Conservation (phyloP, 768 basidiomycete species). For the Suillus weaverae region DNA sequence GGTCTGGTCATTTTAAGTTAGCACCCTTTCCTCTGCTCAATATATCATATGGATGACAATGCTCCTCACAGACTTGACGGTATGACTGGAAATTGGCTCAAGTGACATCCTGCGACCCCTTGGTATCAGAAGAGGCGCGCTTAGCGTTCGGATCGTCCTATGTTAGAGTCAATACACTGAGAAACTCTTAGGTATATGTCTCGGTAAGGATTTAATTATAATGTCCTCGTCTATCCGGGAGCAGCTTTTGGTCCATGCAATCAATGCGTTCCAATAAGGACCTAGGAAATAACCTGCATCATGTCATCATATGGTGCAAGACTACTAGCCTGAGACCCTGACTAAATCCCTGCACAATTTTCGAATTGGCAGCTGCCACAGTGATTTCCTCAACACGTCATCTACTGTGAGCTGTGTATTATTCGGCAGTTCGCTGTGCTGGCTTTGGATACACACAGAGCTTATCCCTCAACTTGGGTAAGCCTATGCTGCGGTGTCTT, state of each 20-base stretch:
- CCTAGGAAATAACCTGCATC: too few species aligned
- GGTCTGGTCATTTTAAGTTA: slow-evolving; percentile 59
- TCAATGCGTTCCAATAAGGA: too few species aligned
- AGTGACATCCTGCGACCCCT: not conserved
- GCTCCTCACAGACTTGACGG: slow-evolving; percentile 44
- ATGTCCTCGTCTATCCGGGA: too few species aligned
- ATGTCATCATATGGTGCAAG: too few species aligned
- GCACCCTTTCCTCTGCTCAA: slow-evolving; percentile 17
- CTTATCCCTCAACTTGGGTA: not conserved
- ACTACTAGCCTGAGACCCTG: too few species aligned
- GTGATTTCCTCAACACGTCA: too few species aligned
- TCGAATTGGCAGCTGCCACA: not conserved
- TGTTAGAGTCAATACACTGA: not conserved
- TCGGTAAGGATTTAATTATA: too few species aligned
- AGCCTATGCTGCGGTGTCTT: not conserved
- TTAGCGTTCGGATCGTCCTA: not conserved
- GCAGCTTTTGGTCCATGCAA: too few species aligned
- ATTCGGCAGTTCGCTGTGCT: not conserved
- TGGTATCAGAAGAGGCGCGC: not conserved
- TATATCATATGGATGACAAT: slow-evolving; percentile 3
- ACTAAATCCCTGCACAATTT: not conserved
- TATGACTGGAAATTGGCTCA: slow-evolving; percentile 42
- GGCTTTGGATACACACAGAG: not conserved
- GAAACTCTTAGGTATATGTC: not conserved
- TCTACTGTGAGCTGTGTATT: not conserved